A percentile compares a stretch with the other conserved stretches of the same genome.
Conservation (phyloP, 2,329 filamentous ascomycete species). For the Blumeriella jaapii region DNA sequence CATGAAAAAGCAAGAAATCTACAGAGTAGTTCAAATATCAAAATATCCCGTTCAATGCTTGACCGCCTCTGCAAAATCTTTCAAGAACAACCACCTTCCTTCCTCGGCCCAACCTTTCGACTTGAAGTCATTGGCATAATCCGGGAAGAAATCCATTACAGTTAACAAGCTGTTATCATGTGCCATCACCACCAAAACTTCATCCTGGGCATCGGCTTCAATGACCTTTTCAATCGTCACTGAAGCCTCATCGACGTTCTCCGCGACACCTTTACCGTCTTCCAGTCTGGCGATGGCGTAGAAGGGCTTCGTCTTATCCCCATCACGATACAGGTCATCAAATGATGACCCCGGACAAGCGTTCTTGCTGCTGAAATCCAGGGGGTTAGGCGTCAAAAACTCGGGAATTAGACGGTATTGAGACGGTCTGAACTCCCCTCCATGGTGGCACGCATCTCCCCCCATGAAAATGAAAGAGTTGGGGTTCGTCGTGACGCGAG, state of each 20-base stretch:
- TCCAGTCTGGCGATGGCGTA: constrained; percentile 21
- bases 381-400: constrained; percentile 30
- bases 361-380: constrained; percentile 20
- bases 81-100: constrained; percentile 38
- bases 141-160: constrained; percentile 38
- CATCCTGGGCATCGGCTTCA: constrained; percentile 34
- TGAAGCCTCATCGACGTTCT: constrained; percentile 27
- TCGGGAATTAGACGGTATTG: constrained; percentile 30
- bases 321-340: constrained; percentile 29
- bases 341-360: constrained; percentile 31
- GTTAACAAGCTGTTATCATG: constrained; percentile 35
- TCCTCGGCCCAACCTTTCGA: constrained; percentile 34
- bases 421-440: constrained; percentile 33
- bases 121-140: constrained; percentile 32
- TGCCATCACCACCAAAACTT: constrained; percentile 35
- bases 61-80: constrained; percentile 31
- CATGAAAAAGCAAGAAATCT: too few species aligned
- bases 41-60: too few species aligned
- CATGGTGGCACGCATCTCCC: constrained; percentile 35
- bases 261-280: constrained; percentile 9
- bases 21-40: too few species aligned
- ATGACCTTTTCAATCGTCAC: constrained; percentile 34
- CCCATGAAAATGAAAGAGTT: constrained; percentile 33
- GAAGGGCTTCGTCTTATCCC: constrained; percentile 23
- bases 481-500: constrained; percentile 26